These are phyloP conservation scores for Leccinum ponderosum DNA, from an alignment of 1,284 basidiomycete species.

Conservation along the genomic window DNA sequence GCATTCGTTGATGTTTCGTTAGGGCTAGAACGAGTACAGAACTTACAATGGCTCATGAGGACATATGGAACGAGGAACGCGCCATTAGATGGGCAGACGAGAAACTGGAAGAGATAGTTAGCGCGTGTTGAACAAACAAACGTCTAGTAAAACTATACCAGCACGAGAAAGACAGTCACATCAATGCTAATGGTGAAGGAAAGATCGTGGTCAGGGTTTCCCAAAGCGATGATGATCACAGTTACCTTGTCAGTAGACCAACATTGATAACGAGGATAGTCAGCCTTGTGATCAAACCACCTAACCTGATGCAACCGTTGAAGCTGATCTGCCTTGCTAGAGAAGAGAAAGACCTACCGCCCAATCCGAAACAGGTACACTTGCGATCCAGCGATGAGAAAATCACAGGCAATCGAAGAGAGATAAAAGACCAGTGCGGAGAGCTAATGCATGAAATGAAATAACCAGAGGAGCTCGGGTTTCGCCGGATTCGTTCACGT, in stretches of 20 bases:
- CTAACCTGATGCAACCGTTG: slow-evolving; percentile 21
- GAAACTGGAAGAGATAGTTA: slow-evolving; percentile 20
- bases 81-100: slow-evolving; percentile 34
- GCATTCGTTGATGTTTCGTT: neutral
- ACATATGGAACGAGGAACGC: slow-evolving; percentile 35
- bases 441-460: slow-evolving; percentile 15
- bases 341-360: slow-evolving; percentile 19
- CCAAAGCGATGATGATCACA: neutral
- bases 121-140: neutral
- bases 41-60: slow-evolving; percentile 34
- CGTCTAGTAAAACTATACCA: slow-evolving; percentile 15
- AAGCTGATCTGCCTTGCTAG: too few relatives aligned
- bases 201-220: neutral
- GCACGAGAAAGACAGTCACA: slow-evolving; percentile 31
- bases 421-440: slow-evolving; percentile 34
- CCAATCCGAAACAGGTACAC: slow-evolving; percentile 33
- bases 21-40: neutral
- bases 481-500: too few relatives aligned
- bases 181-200: slow-evolving; percentile 19
- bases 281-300: slow-evolving; percentile 30
- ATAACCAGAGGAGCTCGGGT: too few relatives aligned
- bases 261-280: slow-evolving; percentile 34
- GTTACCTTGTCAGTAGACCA: slow-evolving; percentile 32
- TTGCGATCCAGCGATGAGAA: slow-evolving; percentile 35
- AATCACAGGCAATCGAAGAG: slow-evolving; percentile 31